Evolutionary conservation across 352 stramenopile species (phyloP).

Genomic region (Phytophthora megakarya): DNA sequence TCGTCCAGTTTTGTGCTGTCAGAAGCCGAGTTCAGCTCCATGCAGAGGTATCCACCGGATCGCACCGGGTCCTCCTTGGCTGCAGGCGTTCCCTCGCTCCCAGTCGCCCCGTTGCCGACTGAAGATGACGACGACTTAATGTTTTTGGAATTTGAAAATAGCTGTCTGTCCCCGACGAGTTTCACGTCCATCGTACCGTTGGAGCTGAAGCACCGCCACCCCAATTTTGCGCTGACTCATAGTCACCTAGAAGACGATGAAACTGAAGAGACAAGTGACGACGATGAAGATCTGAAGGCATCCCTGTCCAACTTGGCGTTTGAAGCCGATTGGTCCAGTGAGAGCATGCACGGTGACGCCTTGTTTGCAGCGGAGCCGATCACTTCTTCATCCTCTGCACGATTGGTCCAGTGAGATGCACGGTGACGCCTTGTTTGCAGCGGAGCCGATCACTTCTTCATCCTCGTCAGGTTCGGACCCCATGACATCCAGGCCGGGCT

Average conservation of each 20-base stretch:
- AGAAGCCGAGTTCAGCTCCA: conserved; percentile 58
- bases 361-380: conserved; percentile 15
- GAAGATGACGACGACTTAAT: conserved; percentile 37
- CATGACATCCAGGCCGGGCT: conserved; percentile 14
- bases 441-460: conserved; percentile 13
- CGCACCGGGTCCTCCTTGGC: conserved; percentile 8
- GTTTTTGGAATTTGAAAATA: conserved; percentile 41
- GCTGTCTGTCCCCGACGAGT: conserved; percentile 29
- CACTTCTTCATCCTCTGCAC: not conserved
- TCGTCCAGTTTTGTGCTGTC: conserved; percentile 75
- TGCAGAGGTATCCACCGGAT: conserved; percentile 34
- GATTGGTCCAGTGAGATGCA: conserved; percentile 73
- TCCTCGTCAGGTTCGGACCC: conserved; percentile 7
- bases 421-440: conserved; percentile 18
- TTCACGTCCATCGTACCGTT: conserved; percentile 47
- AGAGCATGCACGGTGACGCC: conserved; percentile 27
- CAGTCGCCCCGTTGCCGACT: conserved; percentile 3
- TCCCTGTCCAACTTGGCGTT: conserved; percentile 78
- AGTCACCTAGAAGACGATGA: conserved; percentile 14
- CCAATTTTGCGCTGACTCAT: conserved; percentile 33
- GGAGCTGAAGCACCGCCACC: conserved; percentile 53
- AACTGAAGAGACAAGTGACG: conserved; percentile 29
- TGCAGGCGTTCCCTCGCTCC: conserved; percentile 4
- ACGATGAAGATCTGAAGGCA: conserved; percentile 33
- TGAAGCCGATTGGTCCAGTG: conserved; percentile 74